Evolutionary conservation across 805 yeast species (phyloP).

Genomic region (Metschnikowia borealis): DNA sequence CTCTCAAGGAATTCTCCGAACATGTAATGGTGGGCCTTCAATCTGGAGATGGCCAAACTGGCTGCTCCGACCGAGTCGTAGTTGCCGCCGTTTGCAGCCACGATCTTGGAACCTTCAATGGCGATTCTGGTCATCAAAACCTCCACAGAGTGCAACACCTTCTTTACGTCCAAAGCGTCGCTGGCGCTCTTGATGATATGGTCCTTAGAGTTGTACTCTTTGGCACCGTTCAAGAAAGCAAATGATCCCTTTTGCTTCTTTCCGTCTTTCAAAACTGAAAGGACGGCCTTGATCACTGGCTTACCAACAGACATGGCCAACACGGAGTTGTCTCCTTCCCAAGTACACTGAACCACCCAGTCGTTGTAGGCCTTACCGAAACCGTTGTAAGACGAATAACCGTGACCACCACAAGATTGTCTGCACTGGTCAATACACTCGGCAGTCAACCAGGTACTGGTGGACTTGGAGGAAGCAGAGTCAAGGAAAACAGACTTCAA

Average conservation of each 20-base stretch:
- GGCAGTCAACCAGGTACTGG: slow-evolving; percentile 22
- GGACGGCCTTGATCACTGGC: slow-evolving; percentile 17
- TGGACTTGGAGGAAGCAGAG: slow-evolving; percentile 19
- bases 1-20: slow-evolving; percentile 14
- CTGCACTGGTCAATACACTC: slow-evolving; percentile 21
- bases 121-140: slow-evolving; percentile 20
- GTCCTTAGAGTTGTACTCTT: slow-evolving; percentile 14
- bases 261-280: slow-evolving; percentile 13
- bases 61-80: slow-evolving; percentile 20
- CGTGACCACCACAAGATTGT: slow-evolving; percentile 22
- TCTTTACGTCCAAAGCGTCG: slow-evolving; percentile 14
- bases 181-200: slow-evolving; percentile 7
- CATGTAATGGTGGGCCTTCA: slow-evolving; percentile 21
- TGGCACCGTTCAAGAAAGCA: slow-evolving; percentile 17
- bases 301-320: slow-evolving; percentile 21
- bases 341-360: slow-evolving; percentile 23
- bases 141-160: slow-evolving; percentile 16
- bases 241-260: slow-evolving; percentile 16
- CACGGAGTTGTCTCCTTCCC: slow-evolving; percentile 23
- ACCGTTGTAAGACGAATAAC: slow-evolving; percentile 20
- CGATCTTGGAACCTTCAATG: slow-evolving; percentile 16
- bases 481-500: slow-evolving; percentile 19
- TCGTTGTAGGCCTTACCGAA: slow-evolving; percentile 20
- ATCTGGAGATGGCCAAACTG: slow-evolving; percentile 17
- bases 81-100: slow-evolving; percentile 15